These are phyloP conservation scores for Panicum miliaceum DNA, from an alignment of 176 grass and related monocot genomes.

Conservation along the genomic window DNA sequence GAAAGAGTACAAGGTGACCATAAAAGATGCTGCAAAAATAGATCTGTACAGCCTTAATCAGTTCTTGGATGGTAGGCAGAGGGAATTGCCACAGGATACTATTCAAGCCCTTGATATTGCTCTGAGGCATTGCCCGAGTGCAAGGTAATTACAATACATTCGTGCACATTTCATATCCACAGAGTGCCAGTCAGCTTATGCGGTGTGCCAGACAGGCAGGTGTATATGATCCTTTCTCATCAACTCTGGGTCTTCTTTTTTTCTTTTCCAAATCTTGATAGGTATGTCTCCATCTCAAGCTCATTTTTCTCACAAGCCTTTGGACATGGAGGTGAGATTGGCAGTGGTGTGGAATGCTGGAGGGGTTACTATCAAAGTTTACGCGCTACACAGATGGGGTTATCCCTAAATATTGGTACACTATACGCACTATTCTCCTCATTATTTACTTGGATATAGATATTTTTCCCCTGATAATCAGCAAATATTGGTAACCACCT, in stretches of 20 bases:
- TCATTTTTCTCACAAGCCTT: slow-evolving; percentile 80
- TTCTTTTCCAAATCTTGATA: slow-evolving; percentile 13
- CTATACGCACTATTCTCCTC: neutral
- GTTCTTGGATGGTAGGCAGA: slow-evolving; percentile 50
- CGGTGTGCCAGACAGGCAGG: neutral
- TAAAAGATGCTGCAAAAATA: slow-evolving; percentile 49
- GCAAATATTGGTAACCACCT: neutral
- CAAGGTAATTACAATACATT: neutral
- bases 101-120: slow-evolving; percentile 78
- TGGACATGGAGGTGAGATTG: slow-evolving; percentile 39
- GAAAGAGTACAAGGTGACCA: slow-evolving; percentile 54
- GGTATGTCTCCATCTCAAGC: slow-evolving; percentile 60
- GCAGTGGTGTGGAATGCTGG: slow-evolving; percentile 71
- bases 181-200: neutral
- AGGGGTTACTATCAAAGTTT: slow-evolving; percentile 86
- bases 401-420: slow-evolving; percentile 76
- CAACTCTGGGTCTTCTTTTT: neutral
- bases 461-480: neutral
- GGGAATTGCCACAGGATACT: slow-evolving; percentile 61
- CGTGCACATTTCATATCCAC: neutral
- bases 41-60: slow-evolving; percentile 51
- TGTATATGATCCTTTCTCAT: neutral
- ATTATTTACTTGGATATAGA: neutral
- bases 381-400: slow-evolving; percentile 80
- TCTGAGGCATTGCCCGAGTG: slow-evolving; percentile 52